Conservation (phyloP, 1,139 yeast species). For the Suhomyces yuchorum region DNA sequence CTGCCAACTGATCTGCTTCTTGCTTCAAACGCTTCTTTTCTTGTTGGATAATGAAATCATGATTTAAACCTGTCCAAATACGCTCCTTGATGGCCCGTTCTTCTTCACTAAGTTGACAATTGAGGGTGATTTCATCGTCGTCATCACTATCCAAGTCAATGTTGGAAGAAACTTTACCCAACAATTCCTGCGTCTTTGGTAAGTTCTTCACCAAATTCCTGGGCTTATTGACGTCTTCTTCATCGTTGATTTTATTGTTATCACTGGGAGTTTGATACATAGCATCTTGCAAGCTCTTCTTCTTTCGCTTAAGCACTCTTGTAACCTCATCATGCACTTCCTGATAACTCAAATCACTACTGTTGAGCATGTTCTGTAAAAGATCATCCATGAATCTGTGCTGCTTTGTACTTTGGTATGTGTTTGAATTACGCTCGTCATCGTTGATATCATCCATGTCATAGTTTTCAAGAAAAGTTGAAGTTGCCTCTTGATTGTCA, state of each 20-base stretch:
- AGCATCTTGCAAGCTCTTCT: slow-evolving; percentile 21
- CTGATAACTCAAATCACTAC: slow-evolving; percentile 28
- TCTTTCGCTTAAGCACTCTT: slow-evolving; percentile 27
- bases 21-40: slow-evolving; percentile 80
- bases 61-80: slow-evolving; percentile 87
- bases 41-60: slow-evolving; percentile 81
- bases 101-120: slow-evolving; percentile 65
- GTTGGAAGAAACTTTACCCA: slow-evolving; percentile 58
- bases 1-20: slow-evolving; percentile 84
- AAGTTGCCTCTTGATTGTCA: not conserved
- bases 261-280: slow-evolving; percentile 31
- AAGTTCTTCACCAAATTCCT: slow-evolving; percentile 50
- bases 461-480: slow-evolving; percentile 1
- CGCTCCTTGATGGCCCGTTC: slow-evolving; percentile 72
- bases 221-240: slow-evolving; percentile 48
- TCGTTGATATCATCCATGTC: slow-evolving; percentile 3
- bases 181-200: slow-evolving; percentile 58
- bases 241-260: slow-evolving; percentile 10
- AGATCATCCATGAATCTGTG: slow-evolving; percentile 11
- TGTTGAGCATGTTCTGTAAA: slow-evolving; percentile 15
- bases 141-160: slow-evolving; percentile 63
- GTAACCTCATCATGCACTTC: slow-evolving; percentile 24
- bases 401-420: slow-evolving; percentile 3
- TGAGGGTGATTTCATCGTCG: slow-evolving; percentile 64
- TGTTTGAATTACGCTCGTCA: not conserved